Conservation (phyloP, 306 rosid genomes). For the Cicer arietinum region DNA sequence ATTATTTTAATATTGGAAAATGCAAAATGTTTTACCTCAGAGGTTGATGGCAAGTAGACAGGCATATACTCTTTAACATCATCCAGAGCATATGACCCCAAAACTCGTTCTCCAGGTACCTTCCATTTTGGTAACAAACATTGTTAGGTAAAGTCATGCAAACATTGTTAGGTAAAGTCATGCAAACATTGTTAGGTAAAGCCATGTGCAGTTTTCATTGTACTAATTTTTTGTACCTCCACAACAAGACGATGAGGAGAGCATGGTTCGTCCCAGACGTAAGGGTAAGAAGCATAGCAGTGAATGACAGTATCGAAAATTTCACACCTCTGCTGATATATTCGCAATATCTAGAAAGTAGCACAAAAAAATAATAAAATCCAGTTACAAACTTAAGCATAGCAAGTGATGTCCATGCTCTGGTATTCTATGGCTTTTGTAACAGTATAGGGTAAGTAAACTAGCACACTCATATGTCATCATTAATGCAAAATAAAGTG, state of each 20-base stretch:
- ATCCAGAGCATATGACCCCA: conserved; percentile 84
- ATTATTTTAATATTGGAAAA: neutral
- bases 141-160: conserved; percentile 39
- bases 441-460: conserved; percentile 5
- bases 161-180: conserved; percentile 35
- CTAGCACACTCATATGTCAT: conserved; percentile 28
- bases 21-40: conserved; percentile 65
- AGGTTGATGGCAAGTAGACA: conserved; percentile 68
- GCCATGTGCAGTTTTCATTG: conserved; percentile 34
- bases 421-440: neutral
- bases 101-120: conserved; percentile 94
- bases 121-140: conserved; percentile 39
- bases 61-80: conserved; percentile 84
- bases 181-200: conserved; percentile 30
- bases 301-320: conserved; percentile 79
- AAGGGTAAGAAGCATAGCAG: conserved; percentile 73
- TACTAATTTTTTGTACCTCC: conserved; percentile 61
- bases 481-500: conserved; percentile 9
- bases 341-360: conserved; percentile 75
- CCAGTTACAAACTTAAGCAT: conserved; percentile 22
- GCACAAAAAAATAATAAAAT: conserved; percentile 35
- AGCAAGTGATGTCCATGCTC: neutral
- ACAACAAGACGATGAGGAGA: conserved; percentile 85
- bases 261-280: conserved; percentile 98
- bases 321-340: conserved; percentile 93